A percentile compares a stretch with the other conserved stretches of the same genome.
These are phyloP conservation scores for Chalciporus pseudorubinellus DNA, from an alignment of 768 basidiomycete genomes.

Conservation along the genomic window DNA sequence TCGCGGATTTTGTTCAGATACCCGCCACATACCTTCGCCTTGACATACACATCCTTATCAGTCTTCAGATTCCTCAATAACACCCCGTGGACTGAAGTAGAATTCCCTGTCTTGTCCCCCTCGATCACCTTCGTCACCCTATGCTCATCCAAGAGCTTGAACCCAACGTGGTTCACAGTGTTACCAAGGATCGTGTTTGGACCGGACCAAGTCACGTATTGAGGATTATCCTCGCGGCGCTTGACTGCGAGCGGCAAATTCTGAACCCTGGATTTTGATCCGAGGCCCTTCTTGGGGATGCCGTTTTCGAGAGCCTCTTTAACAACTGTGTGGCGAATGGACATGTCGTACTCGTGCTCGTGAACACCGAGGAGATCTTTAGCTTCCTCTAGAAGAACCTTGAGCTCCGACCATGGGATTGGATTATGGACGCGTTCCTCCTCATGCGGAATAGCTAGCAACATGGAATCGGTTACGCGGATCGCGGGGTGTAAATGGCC, in stretches of 20 bases:
- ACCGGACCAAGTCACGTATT: neutral
- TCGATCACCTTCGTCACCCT: neutral
- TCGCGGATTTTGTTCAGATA: neutral
- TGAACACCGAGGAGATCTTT: neutral
- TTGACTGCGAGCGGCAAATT: neutral
- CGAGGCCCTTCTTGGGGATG: neutral
- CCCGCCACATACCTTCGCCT: neutral
- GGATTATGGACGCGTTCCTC: neutral
- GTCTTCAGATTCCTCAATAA: neutral
- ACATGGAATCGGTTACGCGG: neutral
- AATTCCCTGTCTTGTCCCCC: neutral
- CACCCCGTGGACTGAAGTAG: neutral
- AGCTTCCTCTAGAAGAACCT: neutral
- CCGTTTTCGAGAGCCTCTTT: neutral
- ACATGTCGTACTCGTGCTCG: neutral
- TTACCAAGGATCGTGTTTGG: neutral
- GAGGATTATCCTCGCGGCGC: neutral
- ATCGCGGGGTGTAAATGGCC: neutral
- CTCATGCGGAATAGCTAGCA: neutral
- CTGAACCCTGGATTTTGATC: too few species aligned
- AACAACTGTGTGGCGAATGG: neutral
- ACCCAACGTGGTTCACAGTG: neutral
- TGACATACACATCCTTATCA: neutral
- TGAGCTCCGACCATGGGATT: neutral
- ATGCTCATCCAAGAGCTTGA: neutral